phyloP scores from a whole-genome alignment of 495 filamentous ascomycete species.

The Penicillium waksmanii region DNA sequence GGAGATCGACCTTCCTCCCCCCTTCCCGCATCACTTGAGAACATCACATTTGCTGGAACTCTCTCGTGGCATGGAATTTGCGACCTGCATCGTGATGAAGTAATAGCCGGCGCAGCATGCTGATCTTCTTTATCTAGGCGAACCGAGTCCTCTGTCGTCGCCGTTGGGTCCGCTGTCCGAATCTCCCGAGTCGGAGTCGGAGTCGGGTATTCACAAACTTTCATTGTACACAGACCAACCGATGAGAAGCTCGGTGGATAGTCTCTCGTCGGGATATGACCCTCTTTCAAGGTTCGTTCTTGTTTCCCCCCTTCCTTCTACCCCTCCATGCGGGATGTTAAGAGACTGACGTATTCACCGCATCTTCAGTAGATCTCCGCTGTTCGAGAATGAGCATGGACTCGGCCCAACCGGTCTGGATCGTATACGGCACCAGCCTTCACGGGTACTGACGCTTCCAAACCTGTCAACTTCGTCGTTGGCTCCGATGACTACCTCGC shows the following conservation, averaged over 20 bases:
- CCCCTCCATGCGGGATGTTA: constrained; percentile 26
- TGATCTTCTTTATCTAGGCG: constrained; percentile 36
- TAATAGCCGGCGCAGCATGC: constrained; percentile 15
- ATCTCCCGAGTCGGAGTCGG: constrained; percentile 45
- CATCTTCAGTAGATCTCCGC: constrained; percentile 61
- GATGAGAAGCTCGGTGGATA: constrained; percentile 48
- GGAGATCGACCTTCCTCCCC: constrained; percentile 12
- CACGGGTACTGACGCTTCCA: constrained; percentile 66
- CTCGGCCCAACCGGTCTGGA: constrained; percentile 76
- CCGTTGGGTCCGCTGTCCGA: constrained; percentile 47
- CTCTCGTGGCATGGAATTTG: constrained; percentile 13
- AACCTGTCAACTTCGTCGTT: constrained; percentile 68
- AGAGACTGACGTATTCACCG: constrained; percentile 46
- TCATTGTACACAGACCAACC: constrained; percentile 44
- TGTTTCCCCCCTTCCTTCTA: constrained; percentile 28
- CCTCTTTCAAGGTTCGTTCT: constrained; percentile 45
- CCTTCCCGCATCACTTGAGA: constrained; percentile 24
- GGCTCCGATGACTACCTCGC: constrained; percentile 49
- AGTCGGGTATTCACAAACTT: constrained; percentile 61
- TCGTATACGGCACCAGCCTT: constrained; percentile 83
- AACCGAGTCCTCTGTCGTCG: constrained; percentile 53
- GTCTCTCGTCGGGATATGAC: constrained; percentile 47
- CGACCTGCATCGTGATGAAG: not conserved
- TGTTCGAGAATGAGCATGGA: constrained; percentile 66
- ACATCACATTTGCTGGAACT: constrained; percentile 9